These are phyloP conservation scores for Umbelopsis sp. DNA, from an alignment of 192 early-diverging fungal species.

Conservation along the genomic window DNA sequence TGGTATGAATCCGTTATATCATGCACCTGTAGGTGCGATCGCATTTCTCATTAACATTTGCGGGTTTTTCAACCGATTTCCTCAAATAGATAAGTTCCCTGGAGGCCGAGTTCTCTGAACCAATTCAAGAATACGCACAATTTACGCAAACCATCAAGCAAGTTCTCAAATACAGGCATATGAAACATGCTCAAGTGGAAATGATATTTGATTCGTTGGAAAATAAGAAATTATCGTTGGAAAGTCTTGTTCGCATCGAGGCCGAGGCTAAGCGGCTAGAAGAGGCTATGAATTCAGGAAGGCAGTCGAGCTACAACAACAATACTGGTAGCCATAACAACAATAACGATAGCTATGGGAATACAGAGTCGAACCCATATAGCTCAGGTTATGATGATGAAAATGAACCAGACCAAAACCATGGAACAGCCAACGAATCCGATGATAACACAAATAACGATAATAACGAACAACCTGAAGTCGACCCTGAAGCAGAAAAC, in stretches of 20 bases:
- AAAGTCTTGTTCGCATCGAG: conserved; percentile 65
- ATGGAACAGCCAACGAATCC: neutral
- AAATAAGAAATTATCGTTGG: conserved; percentile 67
- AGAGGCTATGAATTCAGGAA: conserved; percentile 52
- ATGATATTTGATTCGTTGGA: conserved; percentile 72
- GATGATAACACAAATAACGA: neutral
- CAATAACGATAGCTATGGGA: neutral
- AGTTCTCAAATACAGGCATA: conserved; percentile 82
- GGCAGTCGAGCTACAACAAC: neutral
- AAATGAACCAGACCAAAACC: neutral
- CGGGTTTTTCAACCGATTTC: neutral
- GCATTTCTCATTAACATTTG: neutral
- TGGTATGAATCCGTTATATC: too few relatives aligned
- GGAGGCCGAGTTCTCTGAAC: conserved; percentile 81
- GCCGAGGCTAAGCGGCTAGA: conserved; percentile 72
- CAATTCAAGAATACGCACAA: conserved; percentile 88
- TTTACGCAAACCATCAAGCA: conserved; percentile 86
- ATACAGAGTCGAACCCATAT: neutral
- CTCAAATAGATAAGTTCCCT: conserved; percentile 53
- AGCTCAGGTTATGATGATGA: neutral
- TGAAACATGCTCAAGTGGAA: conserved; percentile 86
- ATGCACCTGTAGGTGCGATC: too few relatives aligned
- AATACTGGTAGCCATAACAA: too few relatives aligned
- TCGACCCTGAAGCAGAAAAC: conserved; percentile 5
- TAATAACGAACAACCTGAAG: neutral